Percentiles rank a stretch among this genome's conserved stretches.
These are phyloP conservation scores for Thelonectria blattea DNA, from an alignment of 2,329 filamentous ascomycete species.

Conservation along the genomic window DNA sequence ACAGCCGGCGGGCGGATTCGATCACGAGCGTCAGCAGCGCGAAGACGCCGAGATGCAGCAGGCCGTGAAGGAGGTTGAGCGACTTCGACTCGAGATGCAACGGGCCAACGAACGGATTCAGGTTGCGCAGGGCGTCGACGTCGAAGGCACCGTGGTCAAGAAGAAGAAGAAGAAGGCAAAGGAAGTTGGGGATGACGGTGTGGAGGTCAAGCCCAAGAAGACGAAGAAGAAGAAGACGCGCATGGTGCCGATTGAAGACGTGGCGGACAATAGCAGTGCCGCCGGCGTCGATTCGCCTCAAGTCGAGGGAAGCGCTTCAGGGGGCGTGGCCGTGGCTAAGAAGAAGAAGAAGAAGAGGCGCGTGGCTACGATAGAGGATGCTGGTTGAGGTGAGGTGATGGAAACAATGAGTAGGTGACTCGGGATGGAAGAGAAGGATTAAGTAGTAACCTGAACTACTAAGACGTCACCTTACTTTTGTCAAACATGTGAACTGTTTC, in stretches of 20 bases:
- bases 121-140: constrained; percentile 70
- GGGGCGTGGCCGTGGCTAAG: constrained; percentile 47
- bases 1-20: constrained; percentile 48
- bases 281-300: constrained; percentile 25
- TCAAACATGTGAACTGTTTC: too few relatives aligned
- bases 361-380: constrained; percentile 39
- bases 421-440: not conserved
- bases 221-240: constrained; percentile 44
- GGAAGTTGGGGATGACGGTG: constrained; percentile 51
- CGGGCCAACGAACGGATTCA: constrained; percentile 77
- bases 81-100: constrained; percentile 87
- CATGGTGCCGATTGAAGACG: constrained; percentile 22
- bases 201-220: constrained; percentile 32
- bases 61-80: constrained; percentile 88
- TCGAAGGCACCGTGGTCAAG: constrained; percentile 70
- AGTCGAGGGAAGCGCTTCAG: constrained; percentile 21
- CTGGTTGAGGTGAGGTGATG: constrained; percentile 1
- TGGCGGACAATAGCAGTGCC: constrained; percentile 29
- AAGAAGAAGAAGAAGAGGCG: constrained; percentile 58
- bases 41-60: constrained; percentile 89
- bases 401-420: not conserved
- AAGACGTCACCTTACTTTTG: too few relatives aligned
- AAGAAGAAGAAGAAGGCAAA: constrained; percentile 60
- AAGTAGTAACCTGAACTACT: not conserved
- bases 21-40: constrained; percentile 70